Base-by-base conservation (phyloP, 2,329 filamentous ascomycete species). In the Ophiosphaerella korrae region DNA sequence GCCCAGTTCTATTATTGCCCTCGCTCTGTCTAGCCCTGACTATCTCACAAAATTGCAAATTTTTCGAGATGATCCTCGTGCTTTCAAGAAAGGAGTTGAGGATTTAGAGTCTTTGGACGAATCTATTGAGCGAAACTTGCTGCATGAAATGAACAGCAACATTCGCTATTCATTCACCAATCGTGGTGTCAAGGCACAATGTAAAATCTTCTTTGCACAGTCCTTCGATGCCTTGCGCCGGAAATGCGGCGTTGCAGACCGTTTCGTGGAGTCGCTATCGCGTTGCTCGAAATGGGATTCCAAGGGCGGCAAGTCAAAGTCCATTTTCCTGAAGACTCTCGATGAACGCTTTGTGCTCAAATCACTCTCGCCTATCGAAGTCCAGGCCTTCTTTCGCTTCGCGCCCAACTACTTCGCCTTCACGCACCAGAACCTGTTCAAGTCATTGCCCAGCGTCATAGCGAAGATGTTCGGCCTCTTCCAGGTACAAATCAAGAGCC, bases 381-480 rank as follows among this genome's bases (percentile, higher is more conserved):
- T 94, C 1, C 88, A 91, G 33, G 92, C 94, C 0, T 99, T 99
- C 74, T 83, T 97, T 61, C 89, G 89, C 62, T 99, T 99, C 68
- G 95, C 94, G 0, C 94, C 94, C 1, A 92, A 93, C 33, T 99
- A 99, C 76, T 99, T 99, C 73, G 88, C 88, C 64, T 96, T 99
- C 71, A 97, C 97, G 88, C 91, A 92, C 11, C 90, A 97, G 70
- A 92, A 92, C 6, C 81, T 99, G 13, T 99, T 99, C 77, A 92
- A 96, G 66, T 92, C 74, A 62, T 81, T 99, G 2, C 94, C 94
- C 0, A 96, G 91, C 1, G 94, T 96, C 36, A 99, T 99, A 67
- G 94, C 94, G 26, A 99, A 99, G 78, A 99, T 99, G 94, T 85
- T 99, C 46, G 94, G 94, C 0, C 95, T 99, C 72, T 99, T 96